Evolutionary conservation across 768 basidiomycete genomes (phyloP), one percentile per base, ranked within the genome.

Genomic region (Rubroboletus pulcherrimus): DNA sequence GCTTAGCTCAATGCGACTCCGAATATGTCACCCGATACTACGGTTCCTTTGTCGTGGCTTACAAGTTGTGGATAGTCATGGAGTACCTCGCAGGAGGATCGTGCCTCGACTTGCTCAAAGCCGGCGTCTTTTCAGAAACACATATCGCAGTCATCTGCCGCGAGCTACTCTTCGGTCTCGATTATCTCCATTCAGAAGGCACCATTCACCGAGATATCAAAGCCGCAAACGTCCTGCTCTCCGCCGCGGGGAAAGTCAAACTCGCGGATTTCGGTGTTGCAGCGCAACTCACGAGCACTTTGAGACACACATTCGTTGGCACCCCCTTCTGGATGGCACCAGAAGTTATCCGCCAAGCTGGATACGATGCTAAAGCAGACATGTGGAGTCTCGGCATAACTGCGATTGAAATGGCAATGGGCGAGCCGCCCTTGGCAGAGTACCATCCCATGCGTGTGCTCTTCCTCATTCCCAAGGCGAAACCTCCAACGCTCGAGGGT

Each of bases 121-220:
- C 93, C 1, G 96, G 93, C 29, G 77, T 82, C 31, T 97, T 98
- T 71, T 84, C 88, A 14, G 97, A 99, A 73, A 81, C 84, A 0
- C 95, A 98, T 66, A 98, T 98, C 61, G 94, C 97, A 7, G 87
- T 97, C 62, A 83, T 98, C 59, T 93, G 92, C 65, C 89, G 92
- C 49, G 96, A 99, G 69, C 84, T 98, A 1, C 80, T 99, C 26
- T 75, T 89, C 29, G 97, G 97, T 24, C 84, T 99, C 30, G 92
- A 95, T 56, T 99, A 99, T 70, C 84, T 98, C n/a, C 97, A 98
- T 66, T 81, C 82, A 17, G 92, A 98, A 69, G 87, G 91, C 51
- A 98, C 95, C 57, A 98, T 99, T 56, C 97, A 99, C 72, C 87
- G 97, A 44, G 97, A 99, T 66, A 98, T 99, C 80, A 99, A 99